These are phyloP conservation scores for Amoebophrya sp. DNA, from an alignment of 169 alveolate genomes.

Conservation along the genomic window DNA sequence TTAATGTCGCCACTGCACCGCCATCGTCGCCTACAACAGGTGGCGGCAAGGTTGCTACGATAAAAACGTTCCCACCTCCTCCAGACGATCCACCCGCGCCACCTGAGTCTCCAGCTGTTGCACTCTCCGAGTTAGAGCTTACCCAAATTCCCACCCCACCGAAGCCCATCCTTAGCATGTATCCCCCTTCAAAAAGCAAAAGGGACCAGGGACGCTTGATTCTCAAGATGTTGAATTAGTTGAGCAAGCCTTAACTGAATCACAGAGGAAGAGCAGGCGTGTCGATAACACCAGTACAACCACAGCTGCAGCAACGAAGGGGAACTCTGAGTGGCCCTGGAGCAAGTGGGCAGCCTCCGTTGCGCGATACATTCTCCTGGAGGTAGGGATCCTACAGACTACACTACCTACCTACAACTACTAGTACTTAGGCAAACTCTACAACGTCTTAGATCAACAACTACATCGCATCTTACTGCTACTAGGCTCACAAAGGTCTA, in stretches of 20 bases:
- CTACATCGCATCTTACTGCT: too few relatives aligned
- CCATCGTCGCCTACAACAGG: too few relatives aligned
- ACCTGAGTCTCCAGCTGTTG: neutral
- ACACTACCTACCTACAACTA: too few relatives aligned
- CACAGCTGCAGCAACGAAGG: neutral
- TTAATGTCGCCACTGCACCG: neutral
- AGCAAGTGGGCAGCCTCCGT: neutral
- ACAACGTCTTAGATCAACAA: too few relatives aligned
- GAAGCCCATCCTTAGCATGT: neutral
- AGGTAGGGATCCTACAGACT: too few relatives aligned
- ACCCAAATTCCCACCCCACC: neutral
- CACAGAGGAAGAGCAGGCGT: neutral
- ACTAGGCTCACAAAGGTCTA: too few relatives aligned
- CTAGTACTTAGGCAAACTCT: too few relatives aligned
- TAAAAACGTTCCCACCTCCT: neutral
- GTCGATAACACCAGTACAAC: neutral
- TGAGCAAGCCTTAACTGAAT: neutral
- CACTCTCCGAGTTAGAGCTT: neutral
- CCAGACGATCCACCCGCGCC: neutral
- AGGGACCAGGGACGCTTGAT: too few relatives aligned
- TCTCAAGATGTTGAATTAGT: neutral
- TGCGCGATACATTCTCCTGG: neutral
- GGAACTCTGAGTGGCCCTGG: neutral
- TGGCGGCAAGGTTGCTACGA: too few relatives aligned
- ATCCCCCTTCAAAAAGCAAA: neutral